phyloP scores from a whole-genome alignment of 2,329 filamentous ascomycete genomes.

The Phoma sp. region DNA sequence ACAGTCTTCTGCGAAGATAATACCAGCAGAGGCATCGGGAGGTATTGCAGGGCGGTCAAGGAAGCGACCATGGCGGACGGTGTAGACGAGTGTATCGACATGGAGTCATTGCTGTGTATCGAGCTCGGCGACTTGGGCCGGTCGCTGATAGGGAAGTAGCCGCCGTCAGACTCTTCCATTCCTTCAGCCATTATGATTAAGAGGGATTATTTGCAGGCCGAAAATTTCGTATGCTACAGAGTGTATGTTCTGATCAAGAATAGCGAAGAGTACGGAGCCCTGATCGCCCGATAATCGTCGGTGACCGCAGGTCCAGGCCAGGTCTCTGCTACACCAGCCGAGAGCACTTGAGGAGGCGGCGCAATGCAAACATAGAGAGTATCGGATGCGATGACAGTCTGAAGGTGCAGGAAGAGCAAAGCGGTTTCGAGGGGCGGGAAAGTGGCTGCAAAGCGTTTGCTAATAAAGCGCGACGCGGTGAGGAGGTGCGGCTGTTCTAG shows the following conservation, averaged over 20 bases:
- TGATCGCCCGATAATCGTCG: neutral
- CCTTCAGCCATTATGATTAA: conserved; percentile 33
- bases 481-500: conserved; percentile 20
- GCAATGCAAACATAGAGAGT: conserved; percentile 10
- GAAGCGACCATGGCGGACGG: conserved; percentile 40
- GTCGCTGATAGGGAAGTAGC: conserved; percentile 40
- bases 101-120: conserved; percentile 37
- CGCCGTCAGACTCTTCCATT: conserved; percentile 22
- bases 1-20: conserved; percentile 73
- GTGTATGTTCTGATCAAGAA: neutral
- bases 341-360: conserved; percentile 4
- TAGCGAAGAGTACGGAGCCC: conserved; percentile 1
- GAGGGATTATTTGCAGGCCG: neutral
- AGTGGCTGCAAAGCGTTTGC: conserved; percentile 11
- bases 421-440: conserved; percentile 9
- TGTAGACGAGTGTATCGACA: conserved; percentile 39
- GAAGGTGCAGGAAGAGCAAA: neutral
- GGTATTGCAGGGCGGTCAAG: conserved; percentile 69
- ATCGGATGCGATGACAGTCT: conserved; percentile 4
- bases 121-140: conserved; percentile 37
- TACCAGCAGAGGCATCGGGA: conserved; percentile 75
- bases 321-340: conserved; percentile 17
- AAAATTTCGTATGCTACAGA: neutral
- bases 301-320: conserved; percentile 1
- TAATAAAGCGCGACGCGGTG: conserved; percentile 18